phyloP scores from a whole-genome alignment of 1,139 yeast genomes.

The Pichia sp. region DNA sequence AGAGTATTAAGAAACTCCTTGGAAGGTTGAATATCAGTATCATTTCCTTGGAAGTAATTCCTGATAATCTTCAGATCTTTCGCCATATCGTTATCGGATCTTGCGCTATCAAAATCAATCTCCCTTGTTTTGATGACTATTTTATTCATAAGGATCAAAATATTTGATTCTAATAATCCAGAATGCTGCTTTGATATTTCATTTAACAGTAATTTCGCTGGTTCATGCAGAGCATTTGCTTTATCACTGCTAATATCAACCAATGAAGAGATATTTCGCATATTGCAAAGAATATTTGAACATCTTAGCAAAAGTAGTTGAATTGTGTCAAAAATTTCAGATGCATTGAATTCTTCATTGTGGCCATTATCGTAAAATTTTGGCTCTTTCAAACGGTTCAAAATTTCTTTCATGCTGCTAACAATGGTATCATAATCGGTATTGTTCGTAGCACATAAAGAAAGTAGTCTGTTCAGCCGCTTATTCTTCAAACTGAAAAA shows the following conservation, averaged over 20 bases:
- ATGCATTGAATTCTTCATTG: constrained; percentile 31
- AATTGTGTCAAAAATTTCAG: constrained; percentile 45
- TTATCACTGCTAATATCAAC: constrained; percentile 40
- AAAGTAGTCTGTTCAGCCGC: constrained; percentile 50
- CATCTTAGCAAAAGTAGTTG: constrained; percentile 55
- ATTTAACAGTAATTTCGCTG: constrained; percentile 49
- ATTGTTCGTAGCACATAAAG: constrained; percentile 46
- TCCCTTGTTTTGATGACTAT: constrained; percentile 12
- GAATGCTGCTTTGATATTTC: constrained; percentile 59
- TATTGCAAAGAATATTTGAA: constrained; percentile 57
- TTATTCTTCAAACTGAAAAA: constrained; percentile 50
- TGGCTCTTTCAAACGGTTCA: constrained; percentile 45
- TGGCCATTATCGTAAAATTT: constrained; percentile 28
- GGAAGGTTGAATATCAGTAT: constrained; percentile 29
- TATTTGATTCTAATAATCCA: constrained; percentile 54
- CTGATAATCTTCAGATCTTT: constrained; percentile 51
- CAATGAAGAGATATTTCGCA: constrained; percentile 52
- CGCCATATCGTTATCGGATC: constrained; percentile 19
- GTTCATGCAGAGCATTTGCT: constrained; percentile 27
- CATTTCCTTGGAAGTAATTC: constrained; percentile 43
- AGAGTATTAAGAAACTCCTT: constrained; percentile 16
- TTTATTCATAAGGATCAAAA: constrained; percentile 39
- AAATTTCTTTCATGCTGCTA: constrained; percentile 56
- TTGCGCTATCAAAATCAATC: not conserved
- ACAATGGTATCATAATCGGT: constrained; percentile 55